Percentiles rank a stretch among this genome's conserved stretches.
phyloP scores from a whole-genome alignment of 1,284 basidiomycete species.

The Somion occarium region DNA sequence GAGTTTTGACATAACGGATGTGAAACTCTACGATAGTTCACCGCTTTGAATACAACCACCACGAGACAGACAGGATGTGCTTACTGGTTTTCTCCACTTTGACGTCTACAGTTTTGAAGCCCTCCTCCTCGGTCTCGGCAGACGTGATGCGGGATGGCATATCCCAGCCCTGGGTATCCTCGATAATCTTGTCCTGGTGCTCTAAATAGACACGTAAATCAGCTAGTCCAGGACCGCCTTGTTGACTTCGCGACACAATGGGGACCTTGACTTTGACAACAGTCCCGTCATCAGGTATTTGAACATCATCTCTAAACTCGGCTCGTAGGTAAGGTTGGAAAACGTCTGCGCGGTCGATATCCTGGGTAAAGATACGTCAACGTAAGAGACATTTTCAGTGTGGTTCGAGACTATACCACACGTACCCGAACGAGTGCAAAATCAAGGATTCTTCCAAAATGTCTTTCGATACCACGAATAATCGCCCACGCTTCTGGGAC shows the following conservation, averaged over 20 bases:
- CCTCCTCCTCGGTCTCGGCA: background rate
- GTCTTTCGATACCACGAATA: conserved; percentile 7
- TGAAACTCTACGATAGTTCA: background rate
- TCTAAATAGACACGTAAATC: conserved; percentile 5
- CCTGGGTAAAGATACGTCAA: background rate
- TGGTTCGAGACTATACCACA: background rate
- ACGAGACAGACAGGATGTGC: background rate
- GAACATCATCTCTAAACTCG: background rate
- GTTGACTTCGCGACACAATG: background rate
- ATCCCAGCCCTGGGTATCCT: background rate
- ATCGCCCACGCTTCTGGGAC: conserved; percentile 8
- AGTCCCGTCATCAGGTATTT: background rate
- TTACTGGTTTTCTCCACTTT: conserved; percentile 1
- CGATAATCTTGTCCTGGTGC: background rate
- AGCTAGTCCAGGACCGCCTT: conserved; percentile 5
- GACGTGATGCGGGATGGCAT: background rate
- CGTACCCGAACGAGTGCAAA: conserved; percentile 6
- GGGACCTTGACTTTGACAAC: conserved; percentile 2
- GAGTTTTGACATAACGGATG: background rate
- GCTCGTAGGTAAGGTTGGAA: conserved; percentile 1
- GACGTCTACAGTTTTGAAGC: background rate
- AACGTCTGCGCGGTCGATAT: background rate
- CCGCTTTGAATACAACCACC: background rate
- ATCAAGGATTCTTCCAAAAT: conserved; percentile 8
- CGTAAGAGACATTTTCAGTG: background rate